Conservation (phyloP, 2,329 filamentous ascomycete genomes). For the Calonectria hawksworthii region DNA sequence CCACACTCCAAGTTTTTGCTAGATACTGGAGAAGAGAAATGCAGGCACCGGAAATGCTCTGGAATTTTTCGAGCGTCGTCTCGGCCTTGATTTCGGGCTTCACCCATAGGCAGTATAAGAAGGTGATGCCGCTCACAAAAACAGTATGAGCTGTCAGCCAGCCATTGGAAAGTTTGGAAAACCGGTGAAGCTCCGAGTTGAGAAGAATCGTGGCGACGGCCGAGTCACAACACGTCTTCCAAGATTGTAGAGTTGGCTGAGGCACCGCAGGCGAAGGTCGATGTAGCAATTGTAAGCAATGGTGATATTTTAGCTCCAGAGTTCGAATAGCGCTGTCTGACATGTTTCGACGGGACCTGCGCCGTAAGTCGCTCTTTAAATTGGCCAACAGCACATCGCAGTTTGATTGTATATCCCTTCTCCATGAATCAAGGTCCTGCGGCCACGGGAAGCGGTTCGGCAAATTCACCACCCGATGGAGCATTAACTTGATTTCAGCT, state of each 20-base stretch:
- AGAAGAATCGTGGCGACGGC: conserved; percentile 47
- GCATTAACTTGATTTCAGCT: conserved; percentile 30
- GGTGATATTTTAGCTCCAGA: conserved; percentile 50
- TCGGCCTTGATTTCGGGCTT: conserved; percentile 16
- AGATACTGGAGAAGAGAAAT: conserved; percentile 37
- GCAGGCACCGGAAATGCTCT: conserved; percentile 34
- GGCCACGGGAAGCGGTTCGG: conserved; percentile 44
- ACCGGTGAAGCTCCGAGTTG: conserved; percentile 44
- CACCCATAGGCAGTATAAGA: conserved; percentile 46
- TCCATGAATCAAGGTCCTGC: conserved; percentile 38
- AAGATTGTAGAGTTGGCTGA: conserved; percentile 38
- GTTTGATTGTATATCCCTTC: conserved; percentile 32
- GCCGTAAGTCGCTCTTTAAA: conserved; percentile 16
- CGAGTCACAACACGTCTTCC: conserved; percentile 45
- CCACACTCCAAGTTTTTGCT: conserved; percentile 46
- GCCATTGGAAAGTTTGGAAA: conserved; percentile 46
- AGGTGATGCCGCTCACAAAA: conserved; percentile 49
- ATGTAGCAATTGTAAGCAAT: conserved; percentile 49
- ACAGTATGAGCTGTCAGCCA: conserved; percentile 49
- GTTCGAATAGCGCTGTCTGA: conserved; percentile 35
- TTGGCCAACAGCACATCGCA: conserved; percentile 30
- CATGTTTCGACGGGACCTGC: conserved; percentile 25
- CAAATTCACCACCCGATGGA: conserved; percentile 37
- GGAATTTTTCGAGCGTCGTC: conserved; percentile 15
- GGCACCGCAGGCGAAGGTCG: conserved; percentile 47